Evolutionary conservation across 202 grass and related monocot species (phyloP), one percentile per base, ranked within the genome.

Genomic region (Panicum virgatum): DNA sequence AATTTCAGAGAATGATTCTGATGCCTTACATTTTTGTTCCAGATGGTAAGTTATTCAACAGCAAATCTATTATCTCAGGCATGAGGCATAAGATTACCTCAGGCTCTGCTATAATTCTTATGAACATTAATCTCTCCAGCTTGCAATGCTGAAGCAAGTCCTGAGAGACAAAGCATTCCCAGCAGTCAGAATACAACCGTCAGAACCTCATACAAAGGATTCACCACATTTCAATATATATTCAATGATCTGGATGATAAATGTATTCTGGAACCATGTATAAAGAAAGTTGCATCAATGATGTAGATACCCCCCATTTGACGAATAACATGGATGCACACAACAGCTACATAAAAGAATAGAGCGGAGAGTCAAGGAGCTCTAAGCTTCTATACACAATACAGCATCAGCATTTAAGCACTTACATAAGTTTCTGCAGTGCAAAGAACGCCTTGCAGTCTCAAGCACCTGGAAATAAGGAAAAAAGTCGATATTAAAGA

Each of bases 381-480:
- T 80, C 63, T 68, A 68, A 72, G 39, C 48, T 56, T 62, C 16
- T 61, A 38, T n/a, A 37, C 25, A 68, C 16, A 53, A 38, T n/a
- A 37, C 32, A 39, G 15, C 14, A 63, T 82, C 66, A 82, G 60
- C 30, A 88, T 83, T 90, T 82, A 30, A 84, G 32, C 45, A 85
- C 96, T 90, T 93, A 98, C 96, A 93, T 75, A 92, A 85, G 86
- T 83, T 87, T 96, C 96, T 52, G 72, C 19, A 32, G 70, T 73
- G 82, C 92, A 98, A 91, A 98, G 87, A 61, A 95, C 96, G 81
- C 86, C 94, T 81, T 91, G 96, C 45, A 98, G 48, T 86, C 82
- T 91, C 85, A 95, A 74, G 44, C 9, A 87, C 83, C 96, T 98
- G 83, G 64, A 98, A 84, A 90, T 45, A 84, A 82, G 73, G 37